Percentiles rank a stretch among this genome's conserved stretches.
Evolutionary conservation across 306 rosid species (phyloP).

Genomic region (Corylus avellana): DNA sequence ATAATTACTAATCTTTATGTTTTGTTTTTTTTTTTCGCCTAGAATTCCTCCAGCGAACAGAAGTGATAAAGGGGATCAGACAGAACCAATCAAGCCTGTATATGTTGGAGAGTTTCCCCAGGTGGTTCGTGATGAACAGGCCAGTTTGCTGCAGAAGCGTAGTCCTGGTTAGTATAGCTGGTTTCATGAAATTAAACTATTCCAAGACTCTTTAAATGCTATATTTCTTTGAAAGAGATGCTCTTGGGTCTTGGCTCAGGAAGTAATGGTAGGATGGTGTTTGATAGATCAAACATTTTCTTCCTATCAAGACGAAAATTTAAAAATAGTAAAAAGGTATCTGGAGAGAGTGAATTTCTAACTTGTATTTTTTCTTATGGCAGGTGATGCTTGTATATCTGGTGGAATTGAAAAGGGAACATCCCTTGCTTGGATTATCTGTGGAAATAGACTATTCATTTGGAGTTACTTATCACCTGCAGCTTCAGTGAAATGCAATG

Average conservation of each 20-base stretch:
- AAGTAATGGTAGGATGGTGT: not conserved
- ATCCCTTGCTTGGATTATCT: conserved; percentile 81
- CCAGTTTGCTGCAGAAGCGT: conserved; percentile 54
- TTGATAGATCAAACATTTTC: conserved; percentile 5
- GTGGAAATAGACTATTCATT: conserved; percentile 63
- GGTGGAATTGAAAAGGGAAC: conserved; percentile 85
- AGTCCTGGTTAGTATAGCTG: conserved; percentile 47
- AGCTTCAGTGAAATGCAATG: conserved; percentile 54
- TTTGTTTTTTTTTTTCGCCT: conserved; percentile 12
- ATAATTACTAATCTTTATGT: conserved; percentile 1
- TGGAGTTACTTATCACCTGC: conserved; percentile 80
- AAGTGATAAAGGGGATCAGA: conserved; percentile 54
- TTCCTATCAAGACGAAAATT: not conserved
- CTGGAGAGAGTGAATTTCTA: not conserved
- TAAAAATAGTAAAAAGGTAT: not conserved
- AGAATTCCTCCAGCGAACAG: conserved; percentile 66
- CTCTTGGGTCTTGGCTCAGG: not conserved
- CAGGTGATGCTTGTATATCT: conserved; percentile 55
- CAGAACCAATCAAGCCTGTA: conserved; percentile 67
- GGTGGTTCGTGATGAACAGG: conserved; percentile 69
- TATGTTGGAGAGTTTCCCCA: conserved; percentile 88
- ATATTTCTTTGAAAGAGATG: conserved; percentile 2
- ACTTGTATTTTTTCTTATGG: conserved; percentile 18
- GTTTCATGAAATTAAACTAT: conserved; percentile 9
- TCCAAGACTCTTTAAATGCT: not conserved